Evolutionary conservation across 192 early-diverging fungal genomes (phyloP), one percentile per base, ranked within the genome.

Genomic region (Umbelopsis sp.): DNA sequence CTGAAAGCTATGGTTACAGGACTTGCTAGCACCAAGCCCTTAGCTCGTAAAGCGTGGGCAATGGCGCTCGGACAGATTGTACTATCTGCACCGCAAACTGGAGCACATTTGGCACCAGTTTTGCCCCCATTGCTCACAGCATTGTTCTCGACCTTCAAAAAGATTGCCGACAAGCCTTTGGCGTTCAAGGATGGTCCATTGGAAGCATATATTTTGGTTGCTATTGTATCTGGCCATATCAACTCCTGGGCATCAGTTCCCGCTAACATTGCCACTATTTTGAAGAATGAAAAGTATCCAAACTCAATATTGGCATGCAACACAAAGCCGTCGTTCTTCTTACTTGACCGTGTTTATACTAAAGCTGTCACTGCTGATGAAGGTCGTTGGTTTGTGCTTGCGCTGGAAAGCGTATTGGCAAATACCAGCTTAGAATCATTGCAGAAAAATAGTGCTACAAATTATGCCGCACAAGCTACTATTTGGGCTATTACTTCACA

Each of bases 291-390:
- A 30, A 83, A 85, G 35, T 78, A 74, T 25, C 73, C 68, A 15
- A 64, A 35, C n/a, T 52, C 79, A 2, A 64, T 85, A 7, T 66
- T 84, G 48, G 67, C 75, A 4, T 70, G 78, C 25, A 71, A 70
- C 6, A 76, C 86, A 18, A 88, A 91, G 66, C 90, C 88, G 61
- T 92, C 93, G 7, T 91, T 91, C 53, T 80, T 93, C 12, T 76
- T 95, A 46, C 91, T 90, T 86, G 94, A 96, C 65, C 93, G 92
- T 76, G 88, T 90, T 35, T 96, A 90, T 68, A 85, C 84, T 61
- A 94, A 94, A 74, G 83, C 91, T 44, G 75, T 86, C 3, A 76
- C 71, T 16, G 72, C 82, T 4, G 80, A 84, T 18, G 93, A 94
- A 72, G 85, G 86, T 37, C 78, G 76, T 10, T 92, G 94, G 88